Conservation (phyloP, 192 early-diverging fungal genomes). For the Entomortierella beljakovae region DNA sequence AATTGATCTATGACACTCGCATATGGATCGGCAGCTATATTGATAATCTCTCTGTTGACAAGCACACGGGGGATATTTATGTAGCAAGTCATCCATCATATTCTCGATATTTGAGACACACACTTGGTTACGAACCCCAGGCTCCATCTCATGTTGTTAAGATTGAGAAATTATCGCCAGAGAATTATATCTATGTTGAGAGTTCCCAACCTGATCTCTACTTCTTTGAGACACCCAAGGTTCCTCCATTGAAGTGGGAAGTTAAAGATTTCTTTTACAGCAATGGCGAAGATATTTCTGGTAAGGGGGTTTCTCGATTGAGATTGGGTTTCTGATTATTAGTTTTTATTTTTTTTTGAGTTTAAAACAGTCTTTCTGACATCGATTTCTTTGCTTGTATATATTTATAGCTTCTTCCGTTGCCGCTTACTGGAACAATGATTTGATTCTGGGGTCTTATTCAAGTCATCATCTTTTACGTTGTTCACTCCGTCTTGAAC, state of each 20-base stretch:
- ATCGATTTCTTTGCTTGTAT: background rate
- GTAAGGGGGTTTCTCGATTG: too few relatives aligned
- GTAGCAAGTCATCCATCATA: slow-evolving; percentile 50
- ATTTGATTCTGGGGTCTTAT: slow-evolving; percentile 45
- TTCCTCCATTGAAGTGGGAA: slow-evolving; percentile 52
- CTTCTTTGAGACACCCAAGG: slow-evolving; percentile 34
- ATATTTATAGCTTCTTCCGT: slow-evolving; percentile 30
- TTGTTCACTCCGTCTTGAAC: slow-evolving; percentile 32
- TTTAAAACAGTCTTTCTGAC: too few relatives aligned
- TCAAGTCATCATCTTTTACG: slow-evolving; percentile 45
- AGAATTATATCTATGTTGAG: slow-evolving; percentile 38
- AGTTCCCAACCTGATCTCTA: slow-evolving; percentile 31
- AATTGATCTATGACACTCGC: slow-evolving; percentile 30
- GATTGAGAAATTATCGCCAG: slow-evolving; percentile 44
- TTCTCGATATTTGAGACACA: slow-evolving; percentile 42
- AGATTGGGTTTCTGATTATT: too few relatives aligned
- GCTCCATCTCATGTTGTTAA: slow-evolving; percentile 49
- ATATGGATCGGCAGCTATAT: slow-evolving; percentile 50
- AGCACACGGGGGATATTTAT: slow-evolving; percentile 44
- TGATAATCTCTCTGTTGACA: slow-evolving; percentile 46
- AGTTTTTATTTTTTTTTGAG: too few relatives aligned
- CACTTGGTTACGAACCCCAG: slow-evolving; percentile 43
- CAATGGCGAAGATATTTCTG: slow-evolving; percentile 53
- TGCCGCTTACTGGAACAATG: slow-evolving; percentile 41
- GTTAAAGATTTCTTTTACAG: slow-evolving; percentile 54